These are phyloP conservation scores for Raphidocelis subcapitata DNA, from an alignment of 139 green algal genomes.

Conservation along the genomic window DNA sequence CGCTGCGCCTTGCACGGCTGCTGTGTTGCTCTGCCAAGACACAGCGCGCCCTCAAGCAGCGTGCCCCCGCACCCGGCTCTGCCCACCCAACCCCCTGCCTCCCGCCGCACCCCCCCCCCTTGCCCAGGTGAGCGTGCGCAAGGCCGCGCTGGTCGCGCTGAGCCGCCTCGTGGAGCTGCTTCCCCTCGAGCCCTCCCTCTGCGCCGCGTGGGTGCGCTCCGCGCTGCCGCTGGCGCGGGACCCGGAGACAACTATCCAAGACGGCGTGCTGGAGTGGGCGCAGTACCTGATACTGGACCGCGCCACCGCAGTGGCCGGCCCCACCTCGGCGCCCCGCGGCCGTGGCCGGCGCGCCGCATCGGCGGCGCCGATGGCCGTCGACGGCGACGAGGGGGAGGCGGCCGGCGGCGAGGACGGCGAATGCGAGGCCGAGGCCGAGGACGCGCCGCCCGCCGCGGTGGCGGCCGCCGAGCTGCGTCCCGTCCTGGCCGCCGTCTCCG, in stretches of 20 bases:
- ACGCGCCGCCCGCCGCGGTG: background rate
- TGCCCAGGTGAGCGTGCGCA: constrained; percentile 69
- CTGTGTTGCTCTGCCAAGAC: too few relatives aligned
- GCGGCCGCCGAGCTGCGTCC: constrained; percentile 29
- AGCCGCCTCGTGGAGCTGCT: constrained; percentile 47
- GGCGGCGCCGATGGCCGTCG: too few relatives aligned
- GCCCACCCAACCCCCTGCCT: too few relatives aligned
- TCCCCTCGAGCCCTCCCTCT: constrained; percentile 39
- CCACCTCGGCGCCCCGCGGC: too few relatives aligned
- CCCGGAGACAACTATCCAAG: constrained; percentile 41
- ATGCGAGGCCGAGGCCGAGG: background rate
- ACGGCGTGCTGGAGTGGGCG: background rate
- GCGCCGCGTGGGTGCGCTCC: constrained; percentile 57
- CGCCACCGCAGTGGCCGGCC: constrained; percentile 15
- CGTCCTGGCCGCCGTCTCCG: constrained; percentile 52
- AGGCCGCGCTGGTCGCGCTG: constrained; percentile 46
- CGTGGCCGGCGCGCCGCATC: too few relatives aligned
- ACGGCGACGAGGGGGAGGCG: too few relatives aligned
- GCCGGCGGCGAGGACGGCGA: background rate
- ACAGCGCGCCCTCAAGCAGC: too few relatives aligned
- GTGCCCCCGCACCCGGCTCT: too few relatives aligned
- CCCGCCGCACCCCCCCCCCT: too few relatives aligned
- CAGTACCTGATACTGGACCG: constrained; percentile 40
- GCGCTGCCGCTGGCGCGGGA: constrained; percentile 65
- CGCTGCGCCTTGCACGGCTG: too few relatives aligned